These are phyloP conservation scores for Pulicaria dysenterica DNA, from an alignment of 129 eudicot species.

Conservation along the genomic window DNA sequence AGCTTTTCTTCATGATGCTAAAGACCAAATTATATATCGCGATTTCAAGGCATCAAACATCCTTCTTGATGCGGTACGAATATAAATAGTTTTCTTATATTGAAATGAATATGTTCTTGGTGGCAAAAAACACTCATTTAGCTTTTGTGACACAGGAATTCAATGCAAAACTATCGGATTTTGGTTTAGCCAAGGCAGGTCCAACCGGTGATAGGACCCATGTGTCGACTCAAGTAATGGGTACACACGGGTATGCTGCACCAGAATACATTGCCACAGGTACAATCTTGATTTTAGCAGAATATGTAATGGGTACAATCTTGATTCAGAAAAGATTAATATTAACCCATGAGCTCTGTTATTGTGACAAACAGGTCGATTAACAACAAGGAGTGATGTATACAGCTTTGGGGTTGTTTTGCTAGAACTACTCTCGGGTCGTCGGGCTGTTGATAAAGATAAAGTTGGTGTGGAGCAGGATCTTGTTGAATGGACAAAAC, in stretches of 20 bases:
- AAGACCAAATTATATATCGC: conserved; percentile 85
- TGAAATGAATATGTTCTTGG: not conserved
- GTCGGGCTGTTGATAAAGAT: conserved; percentile 81
- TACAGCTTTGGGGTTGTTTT: conserved; percentile 95
- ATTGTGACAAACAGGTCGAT: conserved; percentile 54
- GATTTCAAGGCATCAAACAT: conserved; percentile 95
- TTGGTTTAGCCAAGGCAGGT: conserved; percentile 94
- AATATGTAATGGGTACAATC: too few relatives aligned
- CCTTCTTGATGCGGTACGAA: conserved; percentile 79
- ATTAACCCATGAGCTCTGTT: not conserved
- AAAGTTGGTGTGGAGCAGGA: conserved; percentile 68
- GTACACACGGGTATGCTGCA: conserved; percentile 95
- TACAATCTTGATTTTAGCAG: not conserved
- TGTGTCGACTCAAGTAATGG: conserved; percentile 95
- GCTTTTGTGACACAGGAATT: conserved; percentile 62
- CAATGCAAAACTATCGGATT: conserved; percentile 84
- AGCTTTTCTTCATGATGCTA: conserved; percentile 83
- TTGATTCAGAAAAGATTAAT: not conserved
- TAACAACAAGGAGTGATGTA: conserved; percentile 84
- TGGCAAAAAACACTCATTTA: not conserved
- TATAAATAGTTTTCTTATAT: not conserved
- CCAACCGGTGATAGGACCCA: conserved; percentile 92
- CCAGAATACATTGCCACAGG: conserved; percentile 98
- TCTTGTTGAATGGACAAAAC: conserved; percentile 93
- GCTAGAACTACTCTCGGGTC: conserved; percentile 77